Evolutionary conservation across 2,329 filamentous ascomycete species (phyloP), one percentile per base, ranked within the genome.

Genomic region (Ophiosphaerella herpotricha): DNA sequence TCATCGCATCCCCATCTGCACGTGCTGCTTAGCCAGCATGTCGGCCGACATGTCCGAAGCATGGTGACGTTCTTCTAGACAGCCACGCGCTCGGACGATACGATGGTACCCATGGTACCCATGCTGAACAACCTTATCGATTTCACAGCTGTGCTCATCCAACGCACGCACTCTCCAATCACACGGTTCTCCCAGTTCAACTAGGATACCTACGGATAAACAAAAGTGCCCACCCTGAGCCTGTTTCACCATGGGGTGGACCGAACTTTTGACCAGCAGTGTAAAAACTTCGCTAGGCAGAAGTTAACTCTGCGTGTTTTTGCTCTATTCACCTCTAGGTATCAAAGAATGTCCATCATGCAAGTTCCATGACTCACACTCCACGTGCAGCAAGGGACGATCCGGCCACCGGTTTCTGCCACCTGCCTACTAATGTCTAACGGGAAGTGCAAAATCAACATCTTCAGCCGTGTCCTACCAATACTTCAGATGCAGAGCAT

Each of bases 11-110:
- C 6, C 9, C 21, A 31, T 16, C 6, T 31, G 11, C 24, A 23
- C 23, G 8, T 12, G 16, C 11, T 11, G 21, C 33, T 9, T 18
- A 7, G 16, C n/a, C 24, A 14, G 39, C 13, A 7, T 32, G 16
- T 32, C 24, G 32, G 43, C 34, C 45, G 46, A 43, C 34, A 14
- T 39, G 23, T 46, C 46, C 36, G 24, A 29, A 48, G 46, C 53
- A 39, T 14, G 24, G 54, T 64, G 63, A 66, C 63, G 62, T 55
- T 40, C 21, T 60, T 55, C 58, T 62, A 66, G 58, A 62, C 60
- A 65, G 62, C 63, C 63, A 66, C 63, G 48, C 44, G 37, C 45
- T 34, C 29, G 31, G 41, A 38, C 39, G 18, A 16, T 21, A 23
- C 23, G 43, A 45, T 39, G 34, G 39, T 46, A 37, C 39, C 35